Percentiles rank a stretch among this genome's conserved stretches.
These are phyloP conservation scores for Penicillium nucicola DNA, from an alignment of 495 filamentous ascomycete species.

Conservation along the genomic window DNA sequence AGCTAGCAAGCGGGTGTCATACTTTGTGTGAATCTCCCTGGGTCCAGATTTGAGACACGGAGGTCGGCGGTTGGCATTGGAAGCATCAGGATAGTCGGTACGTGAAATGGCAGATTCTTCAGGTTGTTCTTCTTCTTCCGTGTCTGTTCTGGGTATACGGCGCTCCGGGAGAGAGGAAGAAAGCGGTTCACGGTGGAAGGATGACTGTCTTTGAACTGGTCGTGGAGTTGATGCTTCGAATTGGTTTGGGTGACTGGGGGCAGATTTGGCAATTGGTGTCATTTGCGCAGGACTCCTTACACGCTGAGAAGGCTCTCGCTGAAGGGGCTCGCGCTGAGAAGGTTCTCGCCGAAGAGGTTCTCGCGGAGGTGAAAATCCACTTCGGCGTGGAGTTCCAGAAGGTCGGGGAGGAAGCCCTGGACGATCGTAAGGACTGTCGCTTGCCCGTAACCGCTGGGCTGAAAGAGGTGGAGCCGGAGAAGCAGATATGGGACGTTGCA, in stretches of 20 bases:
- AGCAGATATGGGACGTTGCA: constrained; percentile 15
- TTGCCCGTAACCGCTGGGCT: constrained; percentile 17
- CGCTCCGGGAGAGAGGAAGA: constrained; percentile 21
- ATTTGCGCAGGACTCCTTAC: constrained; percentile 12
- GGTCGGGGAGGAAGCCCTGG: constrained; percentile 61
- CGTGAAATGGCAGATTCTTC: constrained; percentile 31
- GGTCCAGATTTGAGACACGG: constrained; percentile 68
- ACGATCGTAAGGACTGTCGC: constrained; percentile 46
- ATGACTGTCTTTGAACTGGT: constrained; percentile 26
- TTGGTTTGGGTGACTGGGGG: constrained; percentile 7
- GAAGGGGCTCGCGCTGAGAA: constrained; percentile 16
- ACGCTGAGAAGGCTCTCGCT: constrained; percentile 23
- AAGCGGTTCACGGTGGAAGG: constrained; percentile 29
- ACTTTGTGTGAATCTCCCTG: constrained; percentile 73
- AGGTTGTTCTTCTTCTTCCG: constrained; percentile 29
- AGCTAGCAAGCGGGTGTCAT: constrained; percentile 80
- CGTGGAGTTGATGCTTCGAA: constrained; percentile 14
- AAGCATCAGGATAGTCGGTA: constrained; percentile 77
- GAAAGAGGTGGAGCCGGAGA: constrained; percentile 27
- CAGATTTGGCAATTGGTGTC: constrained; percentile 17
- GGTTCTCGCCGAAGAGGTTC: constrained; percentile 18
- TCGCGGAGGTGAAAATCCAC: constrained; percentile 32
- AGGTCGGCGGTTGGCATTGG: constrained; percentile 77
- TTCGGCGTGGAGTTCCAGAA: constrained; percentile 17
- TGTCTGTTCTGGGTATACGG: constrained; percentile 21